Conservation (phyloP, 805 yeast genomes). For the Cyberlindnera maclurae region DNA sequence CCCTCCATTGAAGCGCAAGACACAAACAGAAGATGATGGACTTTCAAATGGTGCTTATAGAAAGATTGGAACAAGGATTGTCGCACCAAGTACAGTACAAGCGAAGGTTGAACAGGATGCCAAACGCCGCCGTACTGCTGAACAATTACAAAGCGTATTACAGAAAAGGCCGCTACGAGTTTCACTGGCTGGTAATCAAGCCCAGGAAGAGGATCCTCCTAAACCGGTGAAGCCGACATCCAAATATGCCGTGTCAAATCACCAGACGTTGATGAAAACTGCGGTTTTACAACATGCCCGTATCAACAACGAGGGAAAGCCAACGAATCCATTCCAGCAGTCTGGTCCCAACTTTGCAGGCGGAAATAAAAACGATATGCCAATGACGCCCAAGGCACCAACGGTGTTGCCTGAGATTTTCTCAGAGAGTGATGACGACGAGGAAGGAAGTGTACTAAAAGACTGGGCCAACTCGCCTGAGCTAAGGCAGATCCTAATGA, state of each 20-base stretch:
- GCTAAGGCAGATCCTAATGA: constrained; percentile 35
- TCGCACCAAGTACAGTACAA: constrained; percentile 14
- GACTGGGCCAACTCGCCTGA: constrained; percentile 62
- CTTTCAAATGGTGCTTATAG: constrained; percentile 9
- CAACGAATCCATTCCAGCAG: constrained; percentile 9
- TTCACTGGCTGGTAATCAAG: constrained; percentile 8
- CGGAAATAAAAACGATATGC: constrained; percentile 6
- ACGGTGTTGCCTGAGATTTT: constrained; percentile 37
- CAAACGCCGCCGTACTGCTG: constrained; percentile 23
- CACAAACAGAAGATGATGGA: constrained; percentile 19
- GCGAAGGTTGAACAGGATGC: constrained; percentile 16
- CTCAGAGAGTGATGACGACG: constrained; percentile 50
- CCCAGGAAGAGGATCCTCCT: constrained; percentile 4
- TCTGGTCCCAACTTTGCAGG: constrained; percentile 3
- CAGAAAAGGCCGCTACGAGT: constrained; percentile 23
- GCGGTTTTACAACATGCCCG: constrained; percentile 29
- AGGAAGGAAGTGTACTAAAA: constrained; percentile 38
- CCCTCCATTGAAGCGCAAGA: constrained; percentile 11
- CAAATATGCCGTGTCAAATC: constrained; percentile 11
- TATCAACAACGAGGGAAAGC: constrained; percentile 13
- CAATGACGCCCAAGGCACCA: constrained; percentile 17
- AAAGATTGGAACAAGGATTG: constrained; percentile 20
- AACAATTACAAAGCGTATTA: constrained; percentile 14
- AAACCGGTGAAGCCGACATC: constrained; percentile 8
- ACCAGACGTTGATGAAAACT: constrained; percentile 26